Base-by-base conservation (phyloP, 2,329 filamentous ascomycete genomes). In the Fusarium proliferatum region DNA sequence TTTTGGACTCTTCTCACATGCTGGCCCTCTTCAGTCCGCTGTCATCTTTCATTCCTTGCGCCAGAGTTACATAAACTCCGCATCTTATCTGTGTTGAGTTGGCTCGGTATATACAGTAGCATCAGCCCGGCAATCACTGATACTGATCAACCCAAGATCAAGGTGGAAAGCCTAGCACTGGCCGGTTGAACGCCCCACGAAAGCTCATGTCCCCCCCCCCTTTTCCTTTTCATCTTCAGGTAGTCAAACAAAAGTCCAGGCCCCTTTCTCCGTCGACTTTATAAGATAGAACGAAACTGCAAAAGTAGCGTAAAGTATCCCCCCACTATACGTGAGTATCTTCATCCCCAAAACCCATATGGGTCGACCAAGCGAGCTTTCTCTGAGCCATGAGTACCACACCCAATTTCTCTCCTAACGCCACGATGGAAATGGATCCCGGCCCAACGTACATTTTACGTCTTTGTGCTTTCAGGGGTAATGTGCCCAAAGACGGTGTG, bases 121-220 rank as follows among this genome's bases (percentile, higher is more conserved):
- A 55, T 56, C 67, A 64, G 67, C 51, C 67, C 51, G 58, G 43
- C 42, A 23, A 30, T 42, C 59, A 19, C 55, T 53, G 38, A 49
- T 48, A 33, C 49, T 55, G 45, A 43, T 61, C 45, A 58, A 60
- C 71, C 55, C 63, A 65, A 64, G 56, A 43, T 55, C 52, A 58
- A 61, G 67, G 26, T 42, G 33, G 46, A 59, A 49, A 60, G 56
- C 61, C 61, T 49, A 49, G 60, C 64, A 69, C 51, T 76, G 67
- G 71, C 71, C 76, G 61, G 75, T 77, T 78, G 69, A 78, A 76
- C 73, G 75, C 73, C 76, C 53, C 67, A 58, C 75, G 51, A 51
- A 76, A 63, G 72, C 66, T 69, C 48, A 46, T 66, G 65, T 61
- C 60, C 34, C 55, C 61, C 34, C 51, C 34, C 51, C 43, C 41